Conservation (phyloP, 192 early-diverging fungal genomes). For the Umbelopsis sp. region DNA sequence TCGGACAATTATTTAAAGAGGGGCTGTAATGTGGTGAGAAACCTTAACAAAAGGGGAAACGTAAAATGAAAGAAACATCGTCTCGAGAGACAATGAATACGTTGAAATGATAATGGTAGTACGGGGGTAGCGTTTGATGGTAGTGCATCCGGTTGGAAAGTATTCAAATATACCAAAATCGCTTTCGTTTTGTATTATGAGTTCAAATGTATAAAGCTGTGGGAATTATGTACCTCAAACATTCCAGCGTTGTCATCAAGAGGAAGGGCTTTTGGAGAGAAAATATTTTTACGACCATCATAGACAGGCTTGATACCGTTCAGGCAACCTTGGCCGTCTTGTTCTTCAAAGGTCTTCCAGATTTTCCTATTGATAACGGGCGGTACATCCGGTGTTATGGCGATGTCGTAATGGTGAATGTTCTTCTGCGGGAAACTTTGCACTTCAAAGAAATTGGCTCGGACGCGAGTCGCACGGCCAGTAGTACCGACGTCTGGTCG, state of each 20-base stretch:
- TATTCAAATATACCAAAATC: no score
- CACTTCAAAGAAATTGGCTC: slow-evolving; percentile 82
- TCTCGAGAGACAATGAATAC: no score
- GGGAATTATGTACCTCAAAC: slow-evolving; percentile 53
- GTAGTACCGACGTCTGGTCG: slow-evolving; percentile 45
- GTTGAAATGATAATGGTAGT: background rate
- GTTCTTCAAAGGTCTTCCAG: slow-evolving; percentile 65
- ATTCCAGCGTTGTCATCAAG: slow-evolving; percentile 54
- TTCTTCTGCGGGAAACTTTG: slow-evolving; percentile 58
- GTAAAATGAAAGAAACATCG: no score
- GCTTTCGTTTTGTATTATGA: background rate
- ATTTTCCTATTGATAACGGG: slow-evolving; percentile 72
- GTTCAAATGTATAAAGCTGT: background rate
- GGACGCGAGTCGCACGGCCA: slow-evolving; percentile 49
- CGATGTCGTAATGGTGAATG: slow-evolving; percentile 91
- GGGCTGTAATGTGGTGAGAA: no score
- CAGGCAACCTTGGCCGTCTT: slow-evolving; percentile 53
- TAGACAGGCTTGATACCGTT: slow-evolving; percentile 70
- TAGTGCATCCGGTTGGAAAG: no score
- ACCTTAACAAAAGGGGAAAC: no score
- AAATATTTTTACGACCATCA: slow-evolving; percentile 85
- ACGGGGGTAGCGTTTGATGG: no score
- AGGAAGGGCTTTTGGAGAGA: slow-evolving; percentile 55
- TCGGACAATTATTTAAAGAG: no score
- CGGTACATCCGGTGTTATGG: slow-evolving; percentile 77